Conservation (phyloP, 2,329 filamentous ascomycete species). For the Raffaelea albimanens region DNA sequence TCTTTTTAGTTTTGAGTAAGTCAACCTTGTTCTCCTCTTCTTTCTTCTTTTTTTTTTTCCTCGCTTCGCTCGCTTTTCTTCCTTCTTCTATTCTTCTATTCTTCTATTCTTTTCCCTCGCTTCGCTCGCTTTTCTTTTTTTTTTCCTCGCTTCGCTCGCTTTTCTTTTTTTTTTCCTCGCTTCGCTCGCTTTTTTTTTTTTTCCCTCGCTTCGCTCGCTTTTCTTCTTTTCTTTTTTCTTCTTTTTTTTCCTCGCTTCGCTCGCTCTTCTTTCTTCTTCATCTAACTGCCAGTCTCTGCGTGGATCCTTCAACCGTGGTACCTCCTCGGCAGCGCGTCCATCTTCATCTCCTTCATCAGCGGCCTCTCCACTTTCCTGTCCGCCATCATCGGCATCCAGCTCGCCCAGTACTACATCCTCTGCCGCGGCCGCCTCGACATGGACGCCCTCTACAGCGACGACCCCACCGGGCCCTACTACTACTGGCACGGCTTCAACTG, state of each 20-base stretch:
- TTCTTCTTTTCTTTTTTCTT: neutral
- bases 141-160: no score
- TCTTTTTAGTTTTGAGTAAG: constrained; percentile 20
- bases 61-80: no score
- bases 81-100: neutral
- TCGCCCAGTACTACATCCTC: constrained; percentile 32
- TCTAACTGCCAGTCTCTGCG: constrained; percentile 6
- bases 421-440: constrained; percentile 44
- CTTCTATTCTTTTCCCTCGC: no score
- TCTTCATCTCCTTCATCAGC: no score
- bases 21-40: no score
- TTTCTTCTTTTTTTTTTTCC: no score
- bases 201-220: neutral
- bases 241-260: no score
- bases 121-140: no score
- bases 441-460: constrained; percentile 21
- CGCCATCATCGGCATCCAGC: constrained; percentile 22
- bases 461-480: constrained; percentile 2
- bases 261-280: no score
- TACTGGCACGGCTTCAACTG: constrained; percentile 3
- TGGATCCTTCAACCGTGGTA: constrained; percentile 11
- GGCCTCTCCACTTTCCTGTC: neutral
- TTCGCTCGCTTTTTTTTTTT: no score
- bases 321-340: constrained; percentile 11
- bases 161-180: no score